Base-by-base conservation (phyloP, 306 rosid species). In the Senna siamea region DNA sequence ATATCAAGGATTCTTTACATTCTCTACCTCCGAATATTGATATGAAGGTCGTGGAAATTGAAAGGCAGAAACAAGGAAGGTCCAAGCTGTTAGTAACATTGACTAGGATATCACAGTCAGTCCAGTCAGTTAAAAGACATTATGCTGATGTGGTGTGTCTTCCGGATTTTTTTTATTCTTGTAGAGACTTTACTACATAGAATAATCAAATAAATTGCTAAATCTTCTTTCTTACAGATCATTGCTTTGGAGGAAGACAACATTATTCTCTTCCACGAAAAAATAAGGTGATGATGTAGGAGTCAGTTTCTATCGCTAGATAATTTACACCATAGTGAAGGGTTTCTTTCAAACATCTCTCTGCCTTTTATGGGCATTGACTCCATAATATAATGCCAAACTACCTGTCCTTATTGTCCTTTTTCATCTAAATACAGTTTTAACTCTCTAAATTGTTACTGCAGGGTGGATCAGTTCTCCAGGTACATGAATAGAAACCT, bases 381-480 rank as follows among this genome's bases (percentile, higher is more conserved):
- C 26, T 6, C 69, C 13, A 48, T 65, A 32, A 76, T 64, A 48
- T 60, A 74, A 34, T 77, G 81, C 30, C 34, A 64, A 76, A 53
- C 44, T 79, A 58, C 30, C n/a, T 71, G n/a, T 19, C 28, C 30
- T 26, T 65, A 48, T 61, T 75, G 79, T 74, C 70, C 22, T 71
- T 43, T 65, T 61, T 60, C 72, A 43, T 72, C 80, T 48, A 48
- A 47, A 81, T 80, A 22, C 53, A 18, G 18, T 72, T 62, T 70
- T 76, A 59, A 81, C 82, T 75, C 57, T 15, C 52, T 37, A 69
- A 75, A 37, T 80, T 56, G 48, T 81, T 82, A 77, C 85, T 56
- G 78, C 98, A 94, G 98, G 84, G 90, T 88, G 77, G 97, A 94
- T 35, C 96, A 89, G 73, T 94, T 94, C 79, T 81, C 92, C 81